Evolutionary conservation across 2,329 filamentous ascomycete species (phyloP).

Genomic region (Fusarium pilosicola): DNA sequence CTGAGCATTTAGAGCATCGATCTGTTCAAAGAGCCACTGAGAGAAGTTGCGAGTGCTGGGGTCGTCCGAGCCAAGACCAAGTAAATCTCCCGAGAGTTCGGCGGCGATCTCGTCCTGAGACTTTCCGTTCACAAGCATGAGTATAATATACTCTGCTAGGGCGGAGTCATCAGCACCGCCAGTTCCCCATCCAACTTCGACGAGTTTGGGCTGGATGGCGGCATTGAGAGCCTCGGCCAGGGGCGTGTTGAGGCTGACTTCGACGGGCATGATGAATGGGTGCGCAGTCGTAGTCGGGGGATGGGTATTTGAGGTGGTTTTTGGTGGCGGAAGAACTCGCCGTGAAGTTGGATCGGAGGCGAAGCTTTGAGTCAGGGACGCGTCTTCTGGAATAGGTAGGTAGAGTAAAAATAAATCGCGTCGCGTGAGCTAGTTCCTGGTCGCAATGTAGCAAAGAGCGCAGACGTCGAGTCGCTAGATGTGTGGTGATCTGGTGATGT

Average conservation of each 20-base stretch:
- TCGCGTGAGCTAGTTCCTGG: slow-evolving; percentile 33
- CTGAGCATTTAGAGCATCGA: slow-evolving; percentile 73
- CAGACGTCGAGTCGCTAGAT: slow-evolving; percentile 22
- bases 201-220: slow-evolving; percentile 88
- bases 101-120: slow-evolving; percentile 87
- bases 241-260: slow-evolving; percentile 80
- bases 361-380: slow-evolving; percentile 35
- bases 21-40: slow-evolving; percentile 92
- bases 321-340: slow-evolving; percentile 38
- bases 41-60: slow-evolving; percentile 85
- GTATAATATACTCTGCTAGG: slow-evolving; percentile 93
- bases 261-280: slow-evolving; percentile 74
- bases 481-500: slow-evolving; percentile 19
- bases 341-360: slow-evolving; percentile 26
- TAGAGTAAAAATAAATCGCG: slow-evolving; percentile 38
- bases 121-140: slow-evolving; percentile 97
- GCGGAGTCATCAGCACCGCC: slow-evolving; percentile 81
- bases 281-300: slow-evolving; percentile 16
- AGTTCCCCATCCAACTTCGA: slow-evolving; percentile 91
- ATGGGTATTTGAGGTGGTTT: slow-evolving; percentile 5
- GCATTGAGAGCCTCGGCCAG: slow-evolving; percentile 84
- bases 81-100: slow-evolving; percentile 88
- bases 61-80: slow-evolving; percentile 84
- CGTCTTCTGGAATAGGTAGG: slow-evolving; percentile 28
- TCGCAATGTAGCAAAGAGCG: slow-evolving; percentile 27